phyloP scores from a whole-genome alignment of 2,329 filamentous ascomycete species.

The Didymella keratinophila region DNA sequence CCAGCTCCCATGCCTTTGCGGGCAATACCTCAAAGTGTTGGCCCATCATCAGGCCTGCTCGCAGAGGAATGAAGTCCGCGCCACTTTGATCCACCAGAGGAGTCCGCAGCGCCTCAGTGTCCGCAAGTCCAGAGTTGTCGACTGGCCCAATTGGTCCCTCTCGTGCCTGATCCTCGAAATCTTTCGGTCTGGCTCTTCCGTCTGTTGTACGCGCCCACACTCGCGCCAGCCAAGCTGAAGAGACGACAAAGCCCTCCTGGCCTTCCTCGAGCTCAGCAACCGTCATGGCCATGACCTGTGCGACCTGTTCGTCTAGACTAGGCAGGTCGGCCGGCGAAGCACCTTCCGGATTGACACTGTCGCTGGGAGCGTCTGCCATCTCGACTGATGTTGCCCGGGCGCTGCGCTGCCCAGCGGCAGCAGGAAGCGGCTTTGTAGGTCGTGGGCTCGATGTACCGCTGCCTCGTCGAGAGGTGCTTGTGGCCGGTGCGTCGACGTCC shows the following conservation, averaged over 20 bases:
- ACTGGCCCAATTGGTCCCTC: constrained; percentile 77
- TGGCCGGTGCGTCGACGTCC: constrained; percentile 41
- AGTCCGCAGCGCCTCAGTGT: constrained; percentile 32
- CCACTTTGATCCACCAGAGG: constrained; percentile 52
- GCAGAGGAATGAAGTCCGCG: constrained; percentile 73
- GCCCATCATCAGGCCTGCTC: constrained; percentile 68
- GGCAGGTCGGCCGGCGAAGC: constrained; percentile 30
- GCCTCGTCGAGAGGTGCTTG: constrained; percentile 26
- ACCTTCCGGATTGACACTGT: constrained; percentile 37
- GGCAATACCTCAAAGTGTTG: constrained; percentile 82
- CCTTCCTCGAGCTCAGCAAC: constrained; percentile 69
- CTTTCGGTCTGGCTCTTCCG: constrained; percentile 53
- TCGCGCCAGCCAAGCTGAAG: constrained; percentile 75
- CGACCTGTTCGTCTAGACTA: constrained; percentile 72
- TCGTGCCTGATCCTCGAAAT: constrained; percentile 65
- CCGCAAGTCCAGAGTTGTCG: constrained; percentile 80
- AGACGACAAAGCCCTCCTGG: constrained; percentile 80
- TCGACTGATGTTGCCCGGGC: constrained; percentile 54
- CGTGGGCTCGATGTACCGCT: constrained; percentile 39
- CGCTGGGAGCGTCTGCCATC: constrained; percentile 50
- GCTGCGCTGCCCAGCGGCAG: constrained; percentile 34
- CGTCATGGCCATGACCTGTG: constrained; percentile 70
- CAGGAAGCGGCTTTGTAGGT: constrained; percentile 36
- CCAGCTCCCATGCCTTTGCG: constrained; percentile 79
- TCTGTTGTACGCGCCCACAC: constrained; percentile 48